Evolutionary conservation across 2,329 filamentous ascomycete genomes (phyloP).

Genomic region (Fusarium annulatum): DNA sequence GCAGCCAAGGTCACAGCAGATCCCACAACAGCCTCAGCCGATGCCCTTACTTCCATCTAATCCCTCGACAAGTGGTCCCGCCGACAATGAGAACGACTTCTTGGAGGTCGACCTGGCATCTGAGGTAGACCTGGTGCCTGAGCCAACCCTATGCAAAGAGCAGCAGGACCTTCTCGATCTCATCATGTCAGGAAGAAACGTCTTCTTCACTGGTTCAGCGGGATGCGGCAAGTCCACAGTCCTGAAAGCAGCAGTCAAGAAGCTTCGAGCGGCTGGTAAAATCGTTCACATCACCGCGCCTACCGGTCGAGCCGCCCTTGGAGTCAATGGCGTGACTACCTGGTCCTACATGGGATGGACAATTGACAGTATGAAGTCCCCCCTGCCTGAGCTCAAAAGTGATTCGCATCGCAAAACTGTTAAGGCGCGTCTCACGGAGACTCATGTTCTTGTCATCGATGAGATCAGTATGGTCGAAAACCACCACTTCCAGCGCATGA

Average conservation of each 20-base stretch:
- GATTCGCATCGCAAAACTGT: neutral
- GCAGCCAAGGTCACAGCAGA: neutral
- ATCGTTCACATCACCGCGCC: constrained; percentile 66
- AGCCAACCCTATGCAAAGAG: constrained; percentile 32
- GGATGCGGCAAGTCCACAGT: constrained; percentile 54
- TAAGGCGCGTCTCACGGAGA: constrained; percentile 52
- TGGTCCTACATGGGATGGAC: constrained; percentile 69
- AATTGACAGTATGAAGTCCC: constrained; percentile 42
- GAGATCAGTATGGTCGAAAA: constrained; percentile 75
- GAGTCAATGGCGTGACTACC: constrained; percentile 66
- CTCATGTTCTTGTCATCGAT: constrained; percentile 70
- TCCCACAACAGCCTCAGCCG: neutral
- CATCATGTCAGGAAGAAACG: constrained; percentile 63
- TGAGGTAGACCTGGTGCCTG: neutral
- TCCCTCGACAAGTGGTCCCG: neutral
- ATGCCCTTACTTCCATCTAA: neutral
- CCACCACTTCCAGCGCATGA: constrained; percentile 45
- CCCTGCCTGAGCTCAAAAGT: neutral
- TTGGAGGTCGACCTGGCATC: neutral
- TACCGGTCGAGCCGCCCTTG: constrained; percentile 68
- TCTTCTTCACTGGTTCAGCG: constrained; percentile 74
- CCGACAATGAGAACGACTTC: neutral
- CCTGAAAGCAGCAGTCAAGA: constrained; percentile 35
- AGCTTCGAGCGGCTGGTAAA: constrained; percentile 6
- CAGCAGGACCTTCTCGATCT: constrained; percentile 51